Conservation (phyloP, 441 rosid genomes). For the Eruca vesicaria region DNA sequence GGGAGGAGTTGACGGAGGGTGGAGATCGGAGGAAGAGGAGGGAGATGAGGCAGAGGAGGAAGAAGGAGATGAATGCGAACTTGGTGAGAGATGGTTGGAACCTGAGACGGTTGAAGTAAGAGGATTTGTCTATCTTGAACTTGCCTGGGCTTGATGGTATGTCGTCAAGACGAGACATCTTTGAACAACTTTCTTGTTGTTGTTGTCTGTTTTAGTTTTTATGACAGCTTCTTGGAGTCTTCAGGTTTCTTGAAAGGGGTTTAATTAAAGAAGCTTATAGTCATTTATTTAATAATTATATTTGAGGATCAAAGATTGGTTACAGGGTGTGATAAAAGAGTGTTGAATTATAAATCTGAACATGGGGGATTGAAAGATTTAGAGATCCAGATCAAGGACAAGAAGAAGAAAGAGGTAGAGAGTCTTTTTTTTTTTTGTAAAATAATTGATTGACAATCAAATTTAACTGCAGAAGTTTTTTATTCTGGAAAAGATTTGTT, state of each 20-base stretch:
- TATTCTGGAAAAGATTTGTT: slow-evolving; percentile 4
- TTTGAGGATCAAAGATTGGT: slow-evolving; percentile 26
- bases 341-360: background rate
- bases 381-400: slow-evolving; percentile 31
- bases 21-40: slow-evolving; percentile 83
- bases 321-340: slow-evolving; percentile 4
- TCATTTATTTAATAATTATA: background rate
- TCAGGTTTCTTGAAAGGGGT: slow-evolving; percentile 51
- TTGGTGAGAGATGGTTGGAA: slow-evolving; percentile 69
- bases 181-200: slow-evolving; percentile 18
- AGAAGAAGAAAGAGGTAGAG: slow-evolving; percentile 13
- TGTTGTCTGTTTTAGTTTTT: slow-evolving; percentile 6
- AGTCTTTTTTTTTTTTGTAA: background rate
- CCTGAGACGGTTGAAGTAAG: slow-evolving; percentile 58
- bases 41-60: slow-evolving; percentile 69
- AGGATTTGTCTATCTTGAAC: slow-evolving; percentile 94
- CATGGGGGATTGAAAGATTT: slow-evolving; percentile 29
- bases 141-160: slow-evolving; percentile 91
- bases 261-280: slow-evolving; percentile 21
- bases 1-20: slow-evolving; percentile 43
- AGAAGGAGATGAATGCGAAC: slow-evolving; percentile 75
- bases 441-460: slow-evolving; percentile 5
- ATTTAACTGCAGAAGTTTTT: slow-evolving; percentile 6
- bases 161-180: slow-evolving; percentile 82
- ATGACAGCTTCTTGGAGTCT: slow-evolving; percentile 43